Base-by-base conservation (phyloP, 371 early-diverging fungal genomes). In the Ecytonucleospora hepatopenaei region DNA sequence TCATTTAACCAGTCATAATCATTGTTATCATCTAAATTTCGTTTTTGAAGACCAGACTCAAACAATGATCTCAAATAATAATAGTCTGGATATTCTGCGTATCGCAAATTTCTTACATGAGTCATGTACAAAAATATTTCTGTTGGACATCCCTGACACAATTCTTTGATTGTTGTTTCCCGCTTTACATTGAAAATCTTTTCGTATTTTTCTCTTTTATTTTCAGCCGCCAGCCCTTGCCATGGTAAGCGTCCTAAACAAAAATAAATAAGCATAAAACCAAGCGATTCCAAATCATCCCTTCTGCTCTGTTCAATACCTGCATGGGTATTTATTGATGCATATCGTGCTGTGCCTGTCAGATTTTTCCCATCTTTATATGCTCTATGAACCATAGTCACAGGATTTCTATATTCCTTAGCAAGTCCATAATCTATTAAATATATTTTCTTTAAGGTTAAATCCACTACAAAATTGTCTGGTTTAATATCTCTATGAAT, bases 401-500 rank as follows among this genome's bases (percentile, higher is more conserved):
- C 87, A 54, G 93, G 90, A 78, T 94, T 91, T 65, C 93, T 86
- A 82, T 89, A 97, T 76, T 89, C 88, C 77, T 98, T 98, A 67
- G 95, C 92, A 58, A 98, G 83, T 30, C 99, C 99, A 83, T 94
- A 93, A 82, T 98, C 99, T 68, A 98, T 96, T 31, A 96, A 85
- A 78, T 91, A 92, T 32, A 98, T 90, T 69, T 90, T 90, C 77
- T 91, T 91, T 59, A 88, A 88, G 46, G 88, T 86, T 71, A 88
- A 88, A 33, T 89, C 89, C 91, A 95, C 92, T 71, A 95, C 82
- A 79, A 97, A 98, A 84, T 98, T 98, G 77, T 96, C 98, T 2
- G 95, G 96, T 78, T 97, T 97, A 72, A 97, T 94, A 78, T 97
- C 98, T 62, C 97, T 85, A 79, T 97, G 96, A 56, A 97, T 88